These are phyloP conservation scores for Cubamyces lactineus DNA, from an alignment of 768 basidiomycete genomes.

Conservation along the genomic window DNA sequence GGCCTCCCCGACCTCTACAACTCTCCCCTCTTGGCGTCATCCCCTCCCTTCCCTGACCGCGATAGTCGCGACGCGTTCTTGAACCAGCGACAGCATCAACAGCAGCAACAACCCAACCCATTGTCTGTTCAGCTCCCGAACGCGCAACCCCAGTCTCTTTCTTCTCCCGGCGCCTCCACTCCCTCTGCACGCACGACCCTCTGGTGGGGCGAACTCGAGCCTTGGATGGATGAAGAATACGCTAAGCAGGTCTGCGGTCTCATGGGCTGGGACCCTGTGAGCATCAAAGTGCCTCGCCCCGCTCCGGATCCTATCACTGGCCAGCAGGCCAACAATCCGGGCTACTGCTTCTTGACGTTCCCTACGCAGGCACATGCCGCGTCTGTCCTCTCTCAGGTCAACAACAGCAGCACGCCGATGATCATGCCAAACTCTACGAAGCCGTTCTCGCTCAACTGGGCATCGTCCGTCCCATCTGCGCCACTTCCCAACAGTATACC, in stretches of 20 bases:
- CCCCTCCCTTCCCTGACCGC: conserved; percentile 26
- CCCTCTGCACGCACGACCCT: conserved; percentile 57
- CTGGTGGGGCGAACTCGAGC: conserved; percentile 88
- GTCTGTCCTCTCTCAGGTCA: conserved; percentile 71
- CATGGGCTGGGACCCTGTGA: conserved; percentile 85
- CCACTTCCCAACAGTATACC: conserved; percentile 38
- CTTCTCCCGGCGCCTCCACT: conserved; percentile 28
- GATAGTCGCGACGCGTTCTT: conserved; percentile 29
- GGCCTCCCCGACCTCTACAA: conserved; percentile 28
- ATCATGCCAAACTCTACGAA: conserved; percentile 88
- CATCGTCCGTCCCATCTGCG: conserved; percentile 46
- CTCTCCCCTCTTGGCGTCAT: conserved; percentile 26
- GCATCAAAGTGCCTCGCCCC: conserved; percentile 71
- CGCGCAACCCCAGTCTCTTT: conserved; percentile 31
- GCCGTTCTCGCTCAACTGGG: conserved; percentile 85
- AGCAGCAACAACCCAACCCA: conserved; percentile 30
- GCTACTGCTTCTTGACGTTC: conserved; percentile 89
- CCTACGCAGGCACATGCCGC: conserved; percentile 70
- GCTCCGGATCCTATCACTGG: conserved; percentile 58
- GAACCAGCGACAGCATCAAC: conserved; percentile 28
- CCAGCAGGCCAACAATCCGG: conserved; percentile 79
- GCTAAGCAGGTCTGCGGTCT: conserved; percentile 83
- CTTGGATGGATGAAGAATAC: conserved; percentile 98
- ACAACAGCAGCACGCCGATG: conserved; percentile 45
- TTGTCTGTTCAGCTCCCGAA: conserved; percentile 32